phyloP scores from a whole-genome alignment of 208 protist species.

The Trypanosoma melophagium region DNA sequence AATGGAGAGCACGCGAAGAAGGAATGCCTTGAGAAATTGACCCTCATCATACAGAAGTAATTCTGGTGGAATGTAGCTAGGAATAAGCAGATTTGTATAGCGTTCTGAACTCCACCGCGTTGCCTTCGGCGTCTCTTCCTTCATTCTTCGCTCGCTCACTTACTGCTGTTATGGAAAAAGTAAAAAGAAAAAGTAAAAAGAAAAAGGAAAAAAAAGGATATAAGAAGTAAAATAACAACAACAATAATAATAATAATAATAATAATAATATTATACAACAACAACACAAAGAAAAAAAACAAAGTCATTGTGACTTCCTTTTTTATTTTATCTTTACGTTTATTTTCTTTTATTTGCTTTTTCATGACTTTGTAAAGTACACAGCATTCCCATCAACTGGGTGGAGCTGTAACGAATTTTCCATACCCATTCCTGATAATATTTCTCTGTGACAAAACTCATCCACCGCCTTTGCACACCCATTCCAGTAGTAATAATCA shows the following conservation, averaged over 20 bases:
- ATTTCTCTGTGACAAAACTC: slow-evolving; percentile 33
- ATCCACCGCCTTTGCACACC: slow-evolving; percentile 62
- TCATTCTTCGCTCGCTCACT: slow-evolving; percentile 6
- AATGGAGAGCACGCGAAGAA: slow-evolving; percentile 68
- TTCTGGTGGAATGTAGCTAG: slow-evolving; percentile 86
- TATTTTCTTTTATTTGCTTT: neutral
- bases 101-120: slow-evolving; percentile 78
- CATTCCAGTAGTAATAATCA: slow-evolving; percentile 83
- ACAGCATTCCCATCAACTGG: slow-evolving; percentile 65
- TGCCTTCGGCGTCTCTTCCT: slow-evolving; percentile 20
- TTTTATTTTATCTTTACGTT: slow-evolving; percentile 8
- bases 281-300: no score
- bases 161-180: neutral
- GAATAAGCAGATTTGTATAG: slow-evolving; percentile 81
- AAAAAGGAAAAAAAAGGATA: neutral
- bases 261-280: no score
- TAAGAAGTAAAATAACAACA: no score
- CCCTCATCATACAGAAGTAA: slow-evolving; percentile 77
- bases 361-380: slow-evolving; percentile 34
- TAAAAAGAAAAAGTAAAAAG: neutral
- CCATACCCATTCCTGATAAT: neutral
- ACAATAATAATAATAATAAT: no score
- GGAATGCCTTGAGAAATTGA: slow-evolving; percentile 80
- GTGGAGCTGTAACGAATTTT: slow-evolving; percentile 24
- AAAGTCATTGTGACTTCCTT: neutral